Conservation (phyloP, 441 rosid genomes). For the Croton setiger region DNA sequence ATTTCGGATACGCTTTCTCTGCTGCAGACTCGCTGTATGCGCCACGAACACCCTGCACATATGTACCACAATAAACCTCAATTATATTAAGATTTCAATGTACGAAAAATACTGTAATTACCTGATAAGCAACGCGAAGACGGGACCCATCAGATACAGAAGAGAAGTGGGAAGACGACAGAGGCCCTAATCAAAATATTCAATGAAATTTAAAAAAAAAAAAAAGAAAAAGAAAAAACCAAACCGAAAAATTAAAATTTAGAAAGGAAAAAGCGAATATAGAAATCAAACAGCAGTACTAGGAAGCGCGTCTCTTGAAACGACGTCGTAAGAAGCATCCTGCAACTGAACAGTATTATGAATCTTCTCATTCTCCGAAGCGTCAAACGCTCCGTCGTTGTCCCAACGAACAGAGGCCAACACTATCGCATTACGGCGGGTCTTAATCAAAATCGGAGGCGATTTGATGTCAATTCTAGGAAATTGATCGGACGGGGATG, state of each 20-base stretch:
- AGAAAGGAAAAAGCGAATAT: not conserved
- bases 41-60: conserved; percentile 71
- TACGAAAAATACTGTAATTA: conserved; percentile 4
- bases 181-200: conserved; percentile 47
- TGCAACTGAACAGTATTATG: conserved; percentile 27
- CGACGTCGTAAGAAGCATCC: conserved; percentile 26
- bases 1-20: conserved; percentile 84
- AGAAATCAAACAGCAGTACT: conserved; percentile 31
- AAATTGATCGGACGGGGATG: conserved; percentile 24
- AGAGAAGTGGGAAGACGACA: conserved; percentile 54
- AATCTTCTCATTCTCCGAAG: not conserved
- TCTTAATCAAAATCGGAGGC: conserved; percentile 18
- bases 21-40: conserved; percentile 95
- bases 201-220: not conserved
- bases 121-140: conserved; percentile 97
- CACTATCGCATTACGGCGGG: conserved; percentile 16
- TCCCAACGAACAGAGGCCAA: conserved; percentile 30
- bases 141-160: conserved; percentile 56
- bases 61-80: not conserved
- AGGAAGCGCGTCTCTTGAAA: conserved; percentile 46
- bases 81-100: not conserved
- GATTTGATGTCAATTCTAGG: conserved; percentile 3
- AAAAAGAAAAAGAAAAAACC: not conserved
- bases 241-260: not conserved
- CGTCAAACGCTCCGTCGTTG: conserved; percentile 18